Evolutionary conservation across 495 filamentous ascomycete species (phyloP), one percentile per base, ranked within the genome.

Genomic region (Penicillium chermesinum): DNA sequence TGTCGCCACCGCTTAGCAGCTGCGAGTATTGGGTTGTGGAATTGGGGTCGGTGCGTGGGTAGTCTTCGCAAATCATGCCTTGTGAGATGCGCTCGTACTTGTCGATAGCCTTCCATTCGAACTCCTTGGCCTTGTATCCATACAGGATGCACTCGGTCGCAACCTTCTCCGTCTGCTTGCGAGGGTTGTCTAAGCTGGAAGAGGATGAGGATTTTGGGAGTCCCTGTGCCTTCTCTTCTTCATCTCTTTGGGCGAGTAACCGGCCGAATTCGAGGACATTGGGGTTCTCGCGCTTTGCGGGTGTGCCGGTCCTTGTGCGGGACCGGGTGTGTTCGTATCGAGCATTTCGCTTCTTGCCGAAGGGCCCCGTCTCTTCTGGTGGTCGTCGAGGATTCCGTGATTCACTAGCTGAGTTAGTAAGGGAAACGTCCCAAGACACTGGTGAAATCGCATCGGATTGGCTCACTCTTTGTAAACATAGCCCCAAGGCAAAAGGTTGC

Each of bases 31-130:
- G 53, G 69, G 66, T 49, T 64, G 73, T 52, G 59, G 61, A 61
- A 63, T 67, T 82, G 16, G 71, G 72, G 46, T 75, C 72, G 46
- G 46, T 79, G 48, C 90, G 82, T 3, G 87, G 79, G 65, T 95
- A 96, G 63, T 95, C 88, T 69, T 96, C 90, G 64, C 87, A 91
- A 59, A 96, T 89, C 46, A 81, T 68, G 32, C 90, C 89, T 39
- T 68, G 62, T 7, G 75, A 77, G 35, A 89, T 82, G 40, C 82
- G 75, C 71, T 96, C 90, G 64, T 84, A 96, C 60, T 86, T 83
- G 58, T 84, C 82, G 52, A 96, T 85, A 18, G 88, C 89, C 22
- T 88, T 86, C 74, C 88, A 95, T 67, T 93, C 87, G 20, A 77
- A 72, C 32, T 77, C 72, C 37, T 83, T 75, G 30, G 75, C 74